Evolutionary conservation across 495 filamentous ascomycete species (phyloP), one percentile per base, ranked within the genome.

Genomic region (Pseudomonodictys pantanalensis): DNA sequence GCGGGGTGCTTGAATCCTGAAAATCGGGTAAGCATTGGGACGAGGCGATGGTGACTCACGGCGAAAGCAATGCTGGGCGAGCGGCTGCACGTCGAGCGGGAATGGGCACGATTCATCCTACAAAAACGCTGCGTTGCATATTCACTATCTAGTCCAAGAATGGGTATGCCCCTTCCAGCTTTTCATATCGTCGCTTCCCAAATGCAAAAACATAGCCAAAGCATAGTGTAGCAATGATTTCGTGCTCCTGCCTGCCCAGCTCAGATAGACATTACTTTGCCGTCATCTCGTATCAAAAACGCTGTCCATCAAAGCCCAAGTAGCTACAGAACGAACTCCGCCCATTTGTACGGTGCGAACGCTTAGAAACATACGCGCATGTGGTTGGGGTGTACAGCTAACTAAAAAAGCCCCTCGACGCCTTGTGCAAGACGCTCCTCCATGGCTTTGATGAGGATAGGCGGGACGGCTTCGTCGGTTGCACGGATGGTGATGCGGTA

Each of bases 401-500:
- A 38, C 45, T 25, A 60, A 29, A 28, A 51, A 30, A 61, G 26
- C 6, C 65, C 65, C 30, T 68, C 65, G 22, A 61, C 46, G 8
- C 86, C 85, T 62, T 83, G 76, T 32, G 84, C 77, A 45, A 97
- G 73, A 57, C 83, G 78, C 66, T 92, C 89, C 69, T 93, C 87
- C 90, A 97, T 95, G 50, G 90, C 72, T 68, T 88, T 92, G 58
- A 89, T 76, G 52, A 99, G 67, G 26, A 90, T 78, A 11, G 87
- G 85, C 12, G 93, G 91, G 2, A 97, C 87, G 11, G 73, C 78
- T 64, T 97, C 95, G 62, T 97, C 91, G 2, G 95, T 99, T 11
- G 95, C 95, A 49, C 95, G 81, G 59, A 99, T 87, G 2, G 95
- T 99, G 52, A 96, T 79, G 15, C 95, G 91, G 63, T 92, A 88